phyloP scores from a whole-genome alignment of 2,329 filamentous ascomycete species.

The Colletotrichum tabaci region DNA sequence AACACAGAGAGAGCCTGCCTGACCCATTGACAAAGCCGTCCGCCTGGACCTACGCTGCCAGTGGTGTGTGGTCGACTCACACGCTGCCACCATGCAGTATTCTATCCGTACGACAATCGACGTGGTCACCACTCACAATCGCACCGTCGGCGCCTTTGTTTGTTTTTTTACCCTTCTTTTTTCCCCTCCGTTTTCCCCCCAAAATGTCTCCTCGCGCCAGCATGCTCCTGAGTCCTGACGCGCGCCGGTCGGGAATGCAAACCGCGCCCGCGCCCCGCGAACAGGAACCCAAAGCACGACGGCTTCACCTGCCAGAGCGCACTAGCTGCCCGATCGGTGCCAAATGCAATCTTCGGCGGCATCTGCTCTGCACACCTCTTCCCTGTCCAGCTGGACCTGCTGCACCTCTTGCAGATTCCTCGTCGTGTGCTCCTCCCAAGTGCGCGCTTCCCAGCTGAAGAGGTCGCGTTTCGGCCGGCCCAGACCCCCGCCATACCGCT shows the following conservation, averaged over 20 bases:
- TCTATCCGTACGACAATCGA: conserved; percentile 6
- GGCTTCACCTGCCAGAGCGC: conserved; percentile 10
- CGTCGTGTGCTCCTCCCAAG: conserved; percentile 1
- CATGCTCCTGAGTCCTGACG: not conserved
- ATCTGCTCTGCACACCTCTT: conserved; percentile 9
- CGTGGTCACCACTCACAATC: not conserved
- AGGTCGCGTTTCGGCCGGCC: conserved; percentile 28
- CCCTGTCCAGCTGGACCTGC: conserved; percentile 27
- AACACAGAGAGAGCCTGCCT: not conserved
- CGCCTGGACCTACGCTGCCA: not conserved
- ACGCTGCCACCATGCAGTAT: not conserved
- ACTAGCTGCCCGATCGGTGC: conserved; percentile 2
- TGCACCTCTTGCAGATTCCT: conserved; percentile 34
- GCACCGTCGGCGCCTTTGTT: conserved; percentile 2
- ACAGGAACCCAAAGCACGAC: not conserved
- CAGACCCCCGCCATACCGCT: conserved; percentile 29
- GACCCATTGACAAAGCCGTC: not conserved
- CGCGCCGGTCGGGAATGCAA: conserved; percentile 22
- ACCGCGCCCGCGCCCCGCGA: not conserved
- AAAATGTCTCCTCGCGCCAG: not conserved
- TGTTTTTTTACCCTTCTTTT: not conserved
- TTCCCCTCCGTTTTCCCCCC: not conserved
- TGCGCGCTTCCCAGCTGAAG: conserved; percentile 26
- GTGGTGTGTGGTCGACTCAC: not conserved
- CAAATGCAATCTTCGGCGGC: conserved; percentile 1